A percentile compares a stretch with the other conserved stretches of the same genome.
Evolutionary conservation across 805 yeast species (phyloP).

Genomic region (Suhomyces sp.): DNA sequence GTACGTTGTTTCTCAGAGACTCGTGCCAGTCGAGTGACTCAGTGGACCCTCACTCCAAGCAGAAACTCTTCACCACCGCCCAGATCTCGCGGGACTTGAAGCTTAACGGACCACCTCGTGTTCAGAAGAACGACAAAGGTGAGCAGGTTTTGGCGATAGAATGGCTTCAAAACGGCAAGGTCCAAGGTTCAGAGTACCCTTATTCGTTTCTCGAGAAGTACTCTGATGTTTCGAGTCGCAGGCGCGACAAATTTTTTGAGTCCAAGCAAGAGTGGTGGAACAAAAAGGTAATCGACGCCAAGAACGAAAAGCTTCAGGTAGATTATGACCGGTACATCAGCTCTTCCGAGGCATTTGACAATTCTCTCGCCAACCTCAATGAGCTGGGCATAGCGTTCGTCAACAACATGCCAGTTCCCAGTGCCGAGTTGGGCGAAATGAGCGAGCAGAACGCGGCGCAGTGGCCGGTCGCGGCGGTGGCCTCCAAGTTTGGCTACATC

Average conservation of each 20-base stretch:
- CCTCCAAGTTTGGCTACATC: constrained; percentile 61
- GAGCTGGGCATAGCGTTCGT: constrained; percentile 57
- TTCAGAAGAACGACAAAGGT: constrained; percentile 19
- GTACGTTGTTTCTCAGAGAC: constrained; percentile 62
- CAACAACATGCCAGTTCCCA: constrained; percentile 48
- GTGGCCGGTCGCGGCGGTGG: constrained; percentile 42
- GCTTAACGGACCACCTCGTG: constrained; percentile 35
- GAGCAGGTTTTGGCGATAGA: constrained; percentile 37
- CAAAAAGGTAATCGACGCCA: constrained; percentile 17
- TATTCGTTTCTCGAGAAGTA: constrained; percentile 46
- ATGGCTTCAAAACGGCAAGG: constrained; percentile 30
- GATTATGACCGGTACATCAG: constrained; percentile 38
- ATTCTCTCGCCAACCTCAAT: constrained; percentile 46
- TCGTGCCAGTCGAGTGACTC: constrained; percentile 50
- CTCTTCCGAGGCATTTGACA: constrained; percentile 28
- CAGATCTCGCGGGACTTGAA: constrained; percentile 33
- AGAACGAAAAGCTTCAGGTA: constrained; percentile 18
- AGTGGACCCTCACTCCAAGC: constrained; percentile 54
- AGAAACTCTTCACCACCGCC: constrained; percentile 65
- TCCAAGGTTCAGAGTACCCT: constrained; percentile 38
- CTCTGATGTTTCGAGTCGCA: constrained; percentile 28
- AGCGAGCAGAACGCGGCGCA: constrained; percentile 38
- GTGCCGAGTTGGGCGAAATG: constrained; percentile 22
- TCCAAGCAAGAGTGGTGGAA: constrained; percentile 40
- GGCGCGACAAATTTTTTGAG: constrained; percentile 38